Conservation (phyloP, 805 yeast genomes). For the Candida chilensis region DNA sequence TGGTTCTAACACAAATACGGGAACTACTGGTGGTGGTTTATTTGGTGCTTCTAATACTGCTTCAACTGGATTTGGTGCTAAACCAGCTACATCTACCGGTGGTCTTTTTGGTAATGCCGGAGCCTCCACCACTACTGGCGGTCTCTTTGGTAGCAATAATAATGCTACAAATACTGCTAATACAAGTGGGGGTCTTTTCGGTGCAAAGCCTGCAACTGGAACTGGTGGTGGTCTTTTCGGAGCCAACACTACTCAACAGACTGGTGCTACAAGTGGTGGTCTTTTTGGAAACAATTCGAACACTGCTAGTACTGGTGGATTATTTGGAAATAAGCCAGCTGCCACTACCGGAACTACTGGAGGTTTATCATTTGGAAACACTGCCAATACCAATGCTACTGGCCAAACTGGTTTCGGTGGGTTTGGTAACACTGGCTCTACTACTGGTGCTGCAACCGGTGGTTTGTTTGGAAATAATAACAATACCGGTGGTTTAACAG, state of each 20-base stretch:
- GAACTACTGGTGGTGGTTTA: constrained; percentile 11
- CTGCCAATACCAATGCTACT: constrained; percentile 16
- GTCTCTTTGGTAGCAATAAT: constrained; percentile 10
- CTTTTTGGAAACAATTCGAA: constrained; percentile 24
- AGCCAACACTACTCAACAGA: constrained; percentile 4
- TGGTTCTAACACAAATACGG: constrained; percentile 10
- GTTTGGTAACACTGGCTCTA: constrained; percentile 10
- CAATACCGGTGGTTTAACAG: constrained; percentile 9
- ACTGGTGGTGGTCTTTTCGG: constrained; percentile 14
- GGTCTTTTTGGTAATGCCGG: constrained; percentile 14
- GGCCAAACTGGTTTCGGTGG: constrained; percentile 18
- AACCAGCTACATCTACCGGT: constrained; percentile 8
- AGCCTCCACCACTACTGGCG: constrained; percentile 9
- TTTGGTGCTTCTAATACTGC: constrained; percentile 10
- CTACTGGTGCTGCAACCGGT: constrained; percentile 16
- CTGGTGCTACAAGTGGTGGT: constrained; percentile 12
- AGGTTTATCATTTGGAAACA: constrained; percentile 37
- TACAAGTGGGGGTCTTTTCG: constrained; percentile 13
- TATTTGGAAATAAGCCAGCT: constrained; percentile 25
- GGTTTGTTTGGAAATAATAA: constrained; percentile 17
- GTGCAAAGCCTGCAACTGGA: constrained; percentile 7
- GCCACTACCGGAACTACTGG: constrained; percentile 12
- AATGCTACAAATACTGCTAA: constrained; percentile 6
- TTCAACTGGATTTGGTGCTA: constrained; percentile 7
- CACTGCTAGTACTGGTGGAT: constrained; percentile 26